Percentiles rank a stretch among this genome's conserved stretches.
Evolutionary conservation across 73 alveolate genomes (phyloP).

Genomic region (Blepharisma stoltei): DNA sequence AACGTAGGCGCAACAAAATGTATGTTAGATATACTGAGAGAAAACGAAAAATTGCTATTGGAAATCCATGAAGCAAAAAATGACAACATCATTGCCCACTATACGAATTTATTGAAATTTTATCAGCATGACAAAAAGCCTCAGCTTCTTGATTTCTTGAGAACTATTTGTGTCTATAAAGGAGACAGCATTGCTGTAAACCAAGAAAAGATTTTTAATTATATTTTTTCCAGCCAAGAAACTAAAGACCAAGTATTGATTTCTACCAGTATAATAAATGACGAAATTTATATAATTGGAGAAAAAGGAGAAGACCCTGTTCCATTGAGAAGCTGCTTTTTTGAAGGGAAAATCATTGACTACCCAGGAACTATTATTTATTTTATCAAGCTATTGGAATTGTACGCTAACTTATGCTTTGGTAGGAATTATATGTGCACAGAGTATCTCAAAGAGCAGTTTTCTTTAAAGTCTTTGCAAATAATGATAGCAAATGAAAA

Average conservation of each 20-base stretch:
- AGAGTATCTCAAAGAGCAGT: constrained; percentile 19
- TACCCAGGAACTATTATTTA: neutral
- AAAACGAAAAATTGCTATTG: constrained; percentile 5
- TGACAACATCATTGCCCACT: neutral
- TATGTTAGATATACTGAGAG: neutral
- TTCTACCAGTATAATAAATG: neutral
- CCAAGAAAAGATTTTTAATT: constrained; percentile 15
- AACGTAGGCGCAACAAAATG: constrained; percentile 2
- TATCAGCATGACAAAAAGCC: neutral
- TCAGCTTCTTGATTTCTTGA: constrained; percentile 25
- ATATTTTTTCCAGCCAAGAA: neutral
- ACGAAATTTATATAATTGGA: neutral
- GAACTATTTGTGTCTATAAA: constrained; percentile 11
- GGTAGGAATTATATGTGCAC: constrained; percentile 27
- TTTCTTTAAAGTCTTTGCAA: neutral
- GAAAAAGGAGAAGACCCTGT: neutral
- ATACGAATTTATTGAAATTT: neutral
- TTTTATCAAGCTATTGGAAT: constrained; percentile 23
- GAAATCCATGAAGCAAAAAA: constrained; percentile 3
- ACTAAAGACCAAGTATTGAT: constrained; percentile 2
- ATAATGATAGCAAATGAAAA: constrained; percentile 18
- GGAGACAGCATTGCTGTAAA: constrained; percentile 27
- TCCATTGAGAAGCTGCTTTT: constrained; percentile 6
- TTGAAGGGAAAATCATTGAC: constrained; percentile 11
- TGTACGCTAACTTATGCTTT: neutral